Base-by-base conservation (phyloP, 2,329 filamentous ascomycete genomes). In the Sarocladium strictum region DNA sequence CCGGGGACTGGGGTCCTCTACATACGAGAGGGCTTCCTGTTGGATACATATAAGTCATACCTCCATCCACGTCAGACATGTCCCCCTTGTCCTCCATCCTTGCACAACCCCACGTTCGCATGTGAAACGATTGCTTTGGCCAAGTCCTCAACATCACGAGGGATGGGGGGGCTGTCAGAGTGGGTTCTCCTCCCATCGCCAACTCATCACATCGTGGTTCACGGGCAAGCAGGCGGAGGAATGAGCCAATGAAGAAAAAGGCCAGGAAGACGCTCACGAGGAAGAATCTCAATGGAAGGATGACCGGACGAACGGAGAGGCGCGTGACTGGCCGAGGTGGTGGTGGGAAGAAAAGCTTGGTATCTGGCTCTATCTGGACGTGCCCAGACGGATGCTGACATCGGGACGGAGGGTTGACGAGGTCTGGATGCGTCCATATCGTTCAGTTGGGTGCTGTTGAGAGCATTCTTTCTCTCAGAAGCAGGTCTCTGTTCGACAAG, bases 81-180 rank as follows among this genome's bases (percentile, higher is more conserved):
- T 11, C 11, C 27, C 27, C n/a, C 29, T 10, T 9, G 17, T 3
- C 15, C 19, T 9, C 12, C 12, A 38, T 11, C 6, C 35, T 38
- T 38, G 35, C 35, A 38, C 29, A 23, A 45, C 43, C 43, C 47
- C 47, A 35, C 15, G 27, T 35, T 21, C 9, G 3, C 47, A 35
- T 35, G n/a, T 51, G 47, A 51, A 51, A 51, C 47, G 43, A 32
- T 15, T 32, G 29, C 47, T 51, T 35, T 17, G 47, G 47, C 47
- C 47, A 51, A 51, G 47, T 3, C 43, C 43, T 27, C 38, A n/a
- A 14, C 23, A 7, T 9, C 17, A 6, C 17, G 6, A 7, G 38
- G n/a, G n/a, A n/a, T n/a, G n/a, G n/a, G n/a, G n/a, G n/a, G 15
- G 35, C 12, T 7, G 43, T 47, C 23, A 47, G 43, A 27, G 43